Percentiles rank a stretch among this genome's conserved stretches.
These are phyloP conservation scores for Naganishia onofrii DNA, from an alignment of 768 basidiomycete species.

Conservation along the genomic window DNA sequence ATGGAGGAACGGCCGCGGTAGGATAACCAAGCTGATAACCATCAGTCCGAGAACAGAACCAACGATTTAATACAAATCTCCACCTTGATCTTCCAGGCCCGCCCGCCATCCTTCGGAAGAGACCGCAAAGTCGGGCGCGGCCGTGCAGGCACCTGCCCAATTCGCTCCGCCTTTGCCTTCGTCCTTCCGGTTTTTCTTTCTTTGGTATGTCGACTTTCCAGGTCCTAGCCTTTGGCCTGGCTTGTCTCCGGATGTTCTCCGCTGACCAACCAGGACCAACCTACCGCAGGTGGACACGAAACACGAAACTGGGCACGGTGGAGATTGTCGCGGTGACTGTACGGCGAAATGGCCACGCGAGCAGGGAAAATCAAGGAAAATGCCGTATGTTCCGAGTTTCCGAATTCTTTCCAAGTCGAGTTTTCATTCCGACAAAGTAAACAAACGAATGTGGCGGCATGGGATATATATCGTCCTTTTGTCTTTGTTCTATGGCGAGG, in stretches of 20 bases:
- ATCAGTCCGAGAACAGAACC: background rate
- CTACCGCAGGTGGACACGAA: too few relatives aligned
- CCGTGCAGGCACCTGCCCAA: background rate
- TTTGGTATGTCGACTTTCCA: background rate
- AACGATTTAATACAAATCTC: background rate
- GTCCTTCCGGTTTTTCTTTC: background rate
- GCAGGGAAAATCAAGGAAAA: too few relatives aligned
- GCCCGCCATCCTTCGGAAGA: background rate
- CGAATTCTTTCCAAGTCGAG: background rate
- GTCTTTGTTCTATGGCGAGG: background rate
- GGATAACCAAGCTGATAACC: too few relatives aligned
- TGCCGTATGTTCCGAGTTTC: slow-evolving; percentile 10
- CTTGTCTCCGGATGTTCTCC: background rate
- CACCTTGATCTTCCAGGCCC: background rate
- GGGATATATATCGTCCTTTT: slow-evolving; percentile 11
- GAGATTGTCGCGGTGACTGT: too few relatives aligned
- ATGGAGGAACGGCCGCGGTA: too few relatives aligned
- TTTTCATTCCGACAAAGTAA: slow-evolving; percentile 21
- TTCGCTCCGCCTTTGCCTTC: slow-evolving; percentile 5
- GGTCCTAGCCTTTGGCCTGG: background rate
- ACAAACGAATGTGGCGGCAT: slow-evolving; percentile 5
- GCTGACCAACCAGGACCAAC: too few relatives aligned
- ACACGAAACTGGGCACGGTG: too few relatives aligned
- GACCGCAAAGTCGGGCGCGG: slow-evolving; percentile 13
- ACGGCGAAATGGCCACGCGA: slow-evolving; percentile 2